These are phyloP conservation scores for Colletotrichum neosansevieriae DNA, from an alignment of 2,329 filamentous ascomycete species.

Conservation along the genomic window DNA sequence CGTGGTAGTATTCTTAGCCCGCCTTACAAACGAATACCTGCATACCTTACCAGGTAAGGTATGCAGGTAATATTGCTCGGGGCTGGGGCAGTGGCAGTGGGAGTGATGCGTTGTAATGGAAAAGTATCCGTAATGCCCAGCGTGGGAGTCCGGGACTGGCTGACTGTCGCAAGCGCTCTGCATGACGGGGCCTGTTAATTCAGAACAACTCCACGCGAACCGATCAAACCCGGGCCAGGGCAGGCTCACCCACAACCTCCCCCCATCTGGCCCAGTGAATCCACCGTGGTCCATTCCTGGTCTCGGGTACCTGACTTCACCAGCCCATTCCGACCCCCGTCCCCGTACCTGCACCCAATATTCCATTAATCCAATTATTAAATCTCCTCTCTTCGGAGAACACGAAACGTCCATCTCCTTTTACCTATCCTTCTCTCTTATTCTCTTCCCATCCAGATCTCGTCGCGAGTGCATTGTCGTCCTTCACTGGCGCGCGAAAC, in stretches of 20 bases:
- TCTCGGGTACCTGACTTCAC: conserved; percentile 35
- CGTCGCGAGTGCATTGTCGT: conserved; percentile 17
- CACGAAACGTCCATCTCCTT: conserved; percentile 25
- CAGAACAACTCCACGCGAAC: conserved; percentile 32
- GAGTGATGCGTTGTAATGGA: background rate
- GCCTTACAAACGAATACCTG: background rate
- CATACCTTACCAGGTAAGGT: too few species aligned
- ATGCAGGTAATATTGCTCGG: background rate
- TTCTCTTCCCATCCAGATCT: conserved; percentile 11
- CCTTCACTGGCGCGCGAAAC: conserved; percentile 24
- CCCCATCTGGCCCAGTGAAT: conserved; percentile 15
- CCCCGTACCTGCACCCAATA: conserved; percentile 27
- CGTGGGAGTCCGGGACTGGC: conserved; percentile 15
- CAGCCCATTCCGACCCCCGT: conserved; percentile 7
- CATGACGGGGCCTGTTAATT: conserved; percentile 25
- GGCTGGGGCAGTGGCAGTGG: background rate
- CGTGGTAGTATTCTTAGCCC: conserved; percentile 25
- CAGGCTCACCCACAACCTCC: conserved; percentile 7
- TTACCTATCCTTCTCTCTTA: conserved; percentile 21
- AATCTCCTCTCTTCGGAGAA: conserved; percentile 35
- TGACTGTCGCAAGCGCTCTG: conserved; percentile 29
- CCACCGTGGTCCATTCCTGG: conserved; percentile 17
- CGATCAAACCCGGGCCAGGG: conserved; percentile 21
- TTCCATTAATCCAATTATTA: conserved; percentile 37
- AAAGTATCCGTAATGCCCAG: background rate